Percentiles rank a stretch among this genome's conserved stretches.
phyloP scores from a whole-genome alignment of 2,329 filamentous ascomycete species.

The Claviceps humidiphila region DNA sequence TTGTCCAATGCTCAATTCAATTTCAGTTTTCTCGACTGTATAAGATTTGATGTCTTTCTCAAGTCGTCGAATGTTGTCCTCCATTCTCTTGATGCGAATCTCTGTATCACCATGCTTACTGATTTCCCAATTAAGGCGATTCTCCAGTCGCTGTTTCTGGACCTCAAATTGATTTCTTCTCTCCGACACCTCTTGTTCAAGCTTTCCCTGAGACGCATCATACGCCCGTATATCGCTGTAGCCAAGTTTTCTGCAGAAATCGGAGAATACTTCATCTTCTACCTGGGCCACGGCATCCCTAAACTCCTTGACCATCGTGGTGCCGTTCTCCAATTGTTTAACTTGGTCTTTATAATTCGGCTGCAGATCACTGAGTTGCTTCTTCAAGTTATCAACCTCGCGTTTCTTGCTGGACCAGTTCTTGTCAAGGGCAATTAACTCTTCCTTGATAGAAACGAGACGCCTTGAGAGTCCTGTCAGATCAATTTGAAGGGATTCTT shows the following conservation, averaged over 20 bases:
- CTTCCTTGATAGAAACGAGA: slow-evolving; percentile 56
- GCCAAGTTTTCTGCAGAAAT: slow-evolving; percentile 76
- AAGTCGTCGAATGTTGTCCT: slow-evolving; percentile 53
- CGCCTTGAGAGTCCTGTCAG: slow-evolving; percentile 68
- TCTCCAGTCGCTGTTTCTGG: slow-evolving; percentile 65
- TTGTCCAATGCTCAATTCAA: slow-evolving; percentile 59
- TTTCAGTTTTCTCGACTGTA: slow-evolving; percentile 56
- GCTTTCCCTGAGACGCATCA: slow-evolving; percentile 79
- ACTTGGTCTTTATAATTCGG: slow-evolving; percentile 67
- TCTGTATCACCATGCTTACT: slow-evolving; percentile 43
- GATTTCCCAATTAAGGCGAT: slow-evolving; percentile 43
- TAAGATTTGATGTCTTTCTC: slow-evolving; percentile 57
- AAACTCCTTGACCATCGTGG: slow-evolving; percentile 37
- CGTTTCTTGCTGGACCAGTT: slow-evolving; percentile 77
- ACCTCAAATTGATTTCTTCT: slow-evolving; percentile 78
- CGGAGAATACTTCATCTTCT: slow-evolving; percentile 75
- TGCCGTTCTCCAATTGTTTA: slow-evolving; percentile 48
- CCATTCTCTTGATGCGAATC: slow-evolving; percentile 53
- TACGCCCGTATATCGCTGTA: slow-evolving; percentile 87
- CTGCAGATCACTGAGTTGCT: slow-evolving; percentile 60
- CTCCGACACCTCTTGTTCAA: slow-evolving; percentile 80
- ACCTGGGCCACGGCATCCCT: slow-evolving; percentile 58
- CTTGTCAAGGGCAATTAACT: slow-evolving; percentile 64
- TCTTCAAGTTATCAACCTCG: slow-evolving; percentile 60
- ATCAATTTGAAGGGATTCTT: slow-evolving; percentile 71